These are phyloP conservation scores for Camellia granthamiana DNA, from an alignment of 148 eudicot genomes.

Conservation along the genomic window DNA sequence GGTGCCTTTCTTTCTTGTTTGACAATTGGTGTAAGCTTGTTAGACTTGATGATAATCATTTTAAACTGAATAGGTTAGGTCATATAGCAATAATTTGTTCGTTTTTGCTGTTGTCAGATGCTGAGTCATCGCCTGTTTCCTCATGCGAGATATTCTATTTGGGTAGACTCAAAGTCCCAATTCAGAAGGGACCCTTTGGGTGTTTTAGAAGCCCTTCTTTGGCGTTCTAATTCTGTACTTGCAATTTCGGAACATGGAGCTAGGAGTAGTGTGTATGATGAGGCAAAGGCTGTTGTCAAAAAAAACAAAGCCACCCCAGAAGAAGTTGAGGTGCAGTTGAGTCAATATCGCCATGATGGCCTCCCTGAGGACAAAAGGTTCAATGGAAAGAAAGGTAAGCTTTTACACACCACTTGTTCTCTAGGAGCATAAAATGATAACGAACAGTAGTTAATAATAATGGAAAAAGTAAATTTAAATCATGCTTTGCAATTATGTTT, in stretches of 20 bases:
- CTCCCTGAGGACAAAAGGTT: slow-evolving; percentile 87
- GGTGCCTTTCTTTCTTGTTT: neutral
- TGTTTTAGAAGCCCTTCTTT: slow-evolving; percentile 84
- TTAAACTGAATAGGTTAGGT: neutral
- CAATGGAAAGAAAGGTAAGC: slow-evolving; percentile 79
- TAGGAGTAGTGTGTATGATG: slow-evolving; percentile 94
- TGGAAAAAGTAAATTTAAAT: neutral
- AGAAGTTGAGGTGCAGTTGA: slow-evolving; percentile 82
- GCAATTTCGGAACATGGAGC: slow-evolving; percentile 98
- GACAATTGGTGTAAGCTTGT: neutral
- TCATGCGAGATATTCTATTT: slow-evolving; percentile 70
- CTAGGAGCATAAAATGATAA: neutral
- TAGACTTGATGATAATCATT: neutral
- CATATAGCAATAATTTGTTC: neutral
- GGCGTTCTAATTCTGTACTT: slow-evolving; percentile 72
- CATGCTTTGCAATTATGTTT: neutral
- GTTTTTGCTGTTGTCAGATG: slow-evolving; percentile 48
- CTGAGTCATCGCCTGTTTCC: slow-evolving; percentile 92
- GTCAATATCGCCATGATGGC: slow-evolving; percentile 77
- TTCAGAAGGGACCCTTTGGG: slow-evolving; percentile 95
- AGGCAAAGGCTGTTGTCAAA: slow-evolving; percentile 89
- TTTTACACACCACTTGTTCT: neutral
- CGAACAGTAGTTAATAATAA: neutral
- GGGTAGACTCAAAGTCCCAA: slow-evolving; percentile 99
- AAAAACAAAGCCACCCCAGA: slow-evolving; percentile 94